These are phyloP conservation scores for Cryptosporidium andersoni DNA, from an alignment of 169 alveolate species.

Conservation along the genomic window DNA sequence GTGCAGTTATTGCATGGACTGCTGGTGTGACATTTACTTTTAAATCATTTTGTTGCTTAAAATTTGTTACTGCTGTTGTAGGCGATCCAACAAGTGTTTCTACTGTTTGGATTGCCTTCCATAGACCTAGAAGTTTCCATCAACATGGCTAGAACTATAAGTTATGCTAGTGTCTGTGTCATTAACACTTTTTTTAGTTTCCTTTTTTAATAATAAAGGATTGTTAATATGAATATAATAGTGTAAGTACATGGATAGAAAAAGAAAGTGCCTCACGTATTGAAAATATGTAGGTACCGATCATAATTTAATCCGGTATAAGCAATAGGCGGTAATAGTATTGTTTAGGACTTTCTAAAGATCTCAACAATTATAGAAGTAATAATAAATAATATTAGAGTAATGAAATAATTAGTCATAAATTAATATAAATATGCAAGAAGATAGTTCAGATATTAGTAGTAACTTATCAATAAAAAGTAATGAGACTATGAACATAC, in stretches of 20 bases:
- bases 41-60: conserved; percentile 64
- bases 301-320: no score
- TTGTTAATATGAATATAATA: not conserved
- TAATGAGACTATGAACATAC: no score
- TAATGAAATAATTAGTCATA: no score
- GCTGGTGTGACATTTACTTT: conserved; percentile 63
- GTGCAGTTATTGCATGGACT: conserved; percentile 69
- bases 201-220: not conserved
- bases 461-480: no score
- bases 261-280: no score
- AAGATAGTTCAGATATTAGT: no score
- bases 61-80: conserved; percentile 65
- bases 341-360: no score
- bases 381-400: no score
- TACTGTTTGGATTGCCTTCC: conserved; percentile 62
- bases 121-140: conserved; percentile 52
- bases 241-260: not conserved
- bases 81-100: conserved; percentile 51
- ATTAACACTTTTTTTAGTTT: not conserved
- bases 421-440: no score
- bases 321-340: no score
- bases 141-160: conserved; percentile 31
- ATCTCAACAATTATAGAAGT: no score
- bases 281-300: no score
- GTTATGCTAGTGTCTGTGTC: not conserved